Base-by-base conservation (phyloP, 2,329 filamentous ascomycete species). In the Ceratocystis cacaofunesta region DNA sequence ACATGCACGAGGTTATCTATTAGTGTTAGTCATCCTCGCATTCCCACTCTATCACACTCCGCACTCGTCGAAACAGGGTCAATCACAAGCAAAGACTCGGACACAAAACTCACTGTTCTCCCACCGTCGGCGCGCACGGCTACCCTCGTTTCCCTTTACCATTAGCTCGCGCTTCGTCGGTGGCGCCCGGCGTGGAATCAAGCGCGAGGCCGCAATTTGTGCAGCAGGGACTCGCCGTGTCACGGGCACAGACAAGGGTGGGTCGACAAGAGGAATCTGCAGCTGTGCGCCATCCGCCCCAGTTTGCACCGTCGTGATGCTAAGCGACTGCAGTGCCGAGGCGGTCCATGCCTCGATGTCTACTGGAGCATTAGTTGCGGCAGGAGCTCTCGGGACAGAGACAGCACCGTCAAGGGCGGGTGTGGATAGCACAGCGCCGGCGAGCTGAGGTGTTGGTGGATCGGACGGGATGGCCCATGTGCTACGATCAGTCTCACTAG, bases 81-180 rank as follows among this genome's bases (percentile, higher is more conserved):
- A 22, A 19, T 10, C n/a, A 12, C 12, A 25, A 5, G 10, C 22
- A 22, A 58, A 7, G 25, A 19, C 55, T 22, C 30, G 12, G 22
- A n/a, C n/a, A 28, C 25, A 19, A 12, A 41, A 72, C 76, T 69
- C 81, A 95, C 90, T 89, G 75, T 97, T 99, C 78, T 99, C 94
- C 91, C 92, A 97, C 65, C 92, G 82, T 71, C 92, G 86, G 62
- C 92, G 82, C 71, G 92, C 86, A 44, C 92, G 83, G 71, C 85
- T 92, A 43, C 92, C 92, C 75, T 96, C 91, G 70, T 95, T 95
- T 66, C 92, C 92, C 77, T 91, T 95, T 41, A 94, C 79, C 63
- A 95, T 73, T 1, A 85, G 83, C 69, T 96, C 90, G 19, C 92
- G 85, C 63, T 82, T 77, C 41, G 76, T 75, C 19, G 79, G 79